Percentiles rank a stretch among this genome's conserved stretches.
Conservation (phyloP, 495 filamentous ascomycete genomes). For the Aspergillus asperescens region DNA sequence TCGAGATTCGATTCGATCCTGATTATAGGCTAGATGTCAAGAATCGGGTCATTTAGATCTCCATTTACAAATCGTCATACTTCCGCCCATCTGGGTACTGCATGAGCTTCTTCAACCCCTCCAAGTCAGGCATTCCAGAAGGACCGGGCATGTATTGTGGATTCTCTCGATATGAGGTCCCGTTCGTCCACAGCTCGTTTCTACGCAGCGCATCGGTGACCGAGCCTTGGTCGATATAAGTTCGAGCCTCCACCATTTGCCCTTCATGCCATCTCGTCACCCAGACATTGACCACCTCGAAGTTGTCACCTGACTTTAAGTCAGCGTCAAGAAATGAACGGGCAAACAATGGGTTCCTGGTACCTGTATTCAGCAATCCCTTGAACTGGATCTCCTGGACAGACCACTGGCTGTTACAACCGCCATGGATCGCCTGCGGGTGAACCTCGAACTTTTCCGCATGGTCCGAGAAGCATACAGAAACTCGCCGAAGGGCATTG, state of each 20-base stretch:
- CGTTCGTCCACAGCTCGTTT: conserved; percentile 38
- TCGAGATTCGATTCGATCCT: too few species aligned
- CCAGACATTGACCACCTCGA: conserved; percentile 37
- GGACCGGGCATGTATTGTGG: conserved; percentile 33
- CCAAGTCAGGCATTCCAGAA: conserved; percentile 34
- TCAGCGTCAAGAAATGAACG: background rate
- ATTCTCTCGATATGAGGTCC: conserved; percentile 28
- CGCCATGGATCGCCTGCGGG: conserved; percentile 32
- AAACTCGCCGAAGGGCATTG: conserved; percentile 33
- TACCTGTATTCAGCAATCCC: conserved; percentile 34
- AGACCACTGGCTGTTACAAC: conserved; percentile 33
- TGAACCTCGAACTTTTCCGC: conserved; percentile 33
- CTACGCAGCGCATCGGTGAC: conserved; percentile 31
- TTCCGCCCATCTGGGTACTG: conserved; percentile 29
- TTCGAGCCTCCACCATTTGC: conserved; percentile 37
- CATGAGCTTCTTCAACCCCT: conserved; percentile 26
- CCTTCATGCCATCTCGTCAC: conserved; percentile 31
- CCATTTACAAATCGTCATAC: conserved; percentile 16
- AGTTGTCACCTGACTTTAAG: conserved; percentile 21
- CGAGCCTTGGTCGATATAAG: conserved; percentile 29
- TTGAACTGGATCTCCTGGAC: conserved; percentile 34
- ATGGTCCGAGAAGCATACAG: conserved; percentile 28
- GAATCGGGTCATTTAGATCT: too few species aligned
- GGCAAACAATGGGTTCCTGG: background rate
- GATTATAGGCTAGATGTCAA: too few species aligned